Conservation (phyloP, 2,329 filamentous ascomycete genomes). For the Paramyrothecium roridum region DNA sequence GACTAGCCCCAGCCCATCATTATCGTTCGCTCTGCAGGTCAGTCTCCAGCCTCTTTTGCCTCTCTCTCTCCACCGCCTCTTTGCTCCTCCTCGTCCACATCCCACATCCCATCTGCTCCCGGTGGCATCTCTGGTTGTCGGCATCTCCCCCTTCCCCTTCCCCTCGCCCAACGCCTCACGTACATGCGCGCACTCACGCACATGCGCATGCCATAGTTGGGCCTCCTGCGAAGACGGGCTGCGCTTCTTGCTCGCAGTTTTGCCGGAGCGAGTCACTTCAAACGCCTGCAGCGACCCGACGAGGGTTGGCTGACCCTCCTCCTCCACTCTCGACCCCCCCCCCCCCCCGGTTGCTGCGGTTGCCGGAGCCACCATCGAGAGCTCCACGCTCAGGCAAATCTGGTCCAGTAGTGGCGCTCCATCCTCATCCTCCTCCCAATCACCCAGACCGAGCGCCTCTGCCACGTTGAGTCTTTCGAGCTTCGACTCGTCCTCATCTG, state of each 20-base stretch:
- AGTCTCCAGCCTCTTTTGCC: constrained; percentile 5
- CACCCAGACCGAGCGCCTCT: not conserved
- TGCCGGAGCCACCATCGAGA: constrained; percentile 12
- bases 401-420: not conserved
- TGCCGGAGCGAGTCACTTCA: not conserved
- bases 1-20: not conserved
- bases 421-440: not conserved
- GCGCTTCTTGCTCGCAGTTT: not conserved
- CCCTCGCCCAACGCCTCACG: not conserved
- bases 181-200: not conserved
- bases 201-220: not conserved
- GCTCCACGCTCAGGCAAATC: constrained; percentile 1
- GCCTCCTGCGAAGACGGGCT: not conserved
- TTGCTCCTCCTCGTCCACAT: not conserved
- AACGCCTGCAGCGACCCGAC: not conserved
- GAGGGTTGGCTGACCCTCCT: not conserved
- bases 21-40: constrained; percentile 7
- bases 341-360: constrained; percentile 19
- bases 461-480: not conserved
- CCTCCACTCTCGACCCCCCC: not conserved
- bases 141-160: too few species aligned
- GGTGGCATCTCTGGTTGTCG: too few species aligned
- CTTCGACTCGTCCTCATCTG: too few species aligned
- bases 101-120: too few species aligned
- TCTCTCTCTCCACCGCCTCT: constrained; percentile 4